Base-by-base conservation (phyloP, 371 early-diverging fungal genomes). In the Encephalitozoon intestinalis region DNA sequence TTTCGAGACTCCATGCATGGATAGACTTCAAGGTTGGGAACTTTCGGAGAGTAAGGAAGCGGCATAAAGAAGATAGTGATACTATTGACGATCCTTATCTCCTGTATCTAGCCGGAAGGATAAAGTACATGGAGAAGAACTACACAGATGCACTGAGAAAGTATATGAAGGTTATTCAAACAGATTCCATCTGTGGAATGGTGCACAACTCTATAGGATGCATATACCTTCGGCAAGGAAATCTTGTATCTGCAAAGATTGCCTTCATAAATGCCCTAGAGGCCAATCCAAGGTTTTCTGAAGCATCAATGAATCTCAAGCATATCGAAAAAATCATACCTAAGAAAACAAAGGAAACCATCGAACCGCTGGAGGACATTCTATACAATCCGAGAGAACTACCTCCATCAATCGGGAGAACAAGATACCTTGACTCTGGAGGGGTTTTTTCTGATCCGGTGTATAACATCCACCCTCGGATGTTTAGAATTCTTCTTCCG, bases 1-100 rank as follows among this genome's bases (percentile, higher is more conserved):
- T 58, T n/a, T 58, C 28, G 34, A 58, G 58, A n/a, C 34, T 58
- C 2, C 21, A n/a, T 58, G 58, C 58, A 58, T 58, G 58, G 58
- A 31, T 58, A 58, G 37, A 37, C 58, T 58, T 34, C 58, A 58
- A 58, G 28, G 34, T n/a, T 18, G 58, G 58, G 6, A 37, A 58
- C 37, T 58, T 58, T 5, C n/a, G 21, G 1, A 34, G 58, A 9
- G 58, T 58, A 5, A 25, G 28, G 12, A 58, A n/a, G n/a, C 6
- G 30, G 18, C 21, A 58, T 21, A 58, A n/a, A 6, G 31, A 11
- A 12, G 30, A 58, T 58, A 37, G n/a, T 7, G 15, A 0, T 21
- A 34, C 18, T 0, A n/a, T 11, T 6, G 34, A 21, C n/a, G 58
- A 58, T 34, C 58, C 58, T 1, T 58, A 58, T 37, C 30, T 58